Evolutionary conservation across 495 filamentous ascomycete species (phyloP).

Genomic region (Pyronema omphalodes): DNA sequence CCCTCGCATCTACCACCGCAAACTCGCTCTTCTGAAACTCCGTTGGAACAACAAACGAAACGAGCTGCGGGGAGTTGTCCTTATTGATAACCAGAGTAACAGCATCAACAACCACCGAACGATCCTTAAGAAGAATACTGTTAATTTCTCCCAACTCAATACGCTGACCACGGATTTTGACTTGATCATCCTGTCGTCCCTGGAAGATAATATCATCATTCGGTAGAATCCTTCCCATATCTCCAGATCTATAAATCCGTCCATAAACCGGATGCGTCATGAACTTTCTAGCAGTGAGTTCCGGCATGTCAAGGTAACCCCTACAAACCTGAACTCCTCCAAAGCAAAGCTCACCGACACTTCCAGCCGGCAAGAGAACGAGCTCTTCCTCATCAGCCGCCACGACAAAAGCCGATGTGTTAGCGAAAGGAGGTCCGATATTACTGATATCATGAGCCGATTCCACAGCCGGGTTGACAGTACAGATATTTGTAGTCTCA

Average conservation of each 20-base stretch:
- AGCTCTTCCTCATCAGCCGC: constrained; percentile 26
- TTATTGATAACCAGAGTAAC: constrained; percentile 33
- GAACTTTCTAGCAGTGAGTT: constrained; percentile 40
- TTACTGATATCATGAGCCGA: constrained; percentile 33
- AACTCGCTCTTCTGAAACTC: constrained; percentile 8
- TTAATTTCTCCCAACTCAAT: constrained; percentile 56
- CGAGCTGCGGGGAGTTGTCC: constrained; percentile 27
- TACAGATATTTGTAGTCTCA: constrained; percentile 61
- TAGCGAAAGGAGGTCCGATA: constrained; percentile 46
- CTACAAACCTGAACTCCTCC: constrained; percentile 58
- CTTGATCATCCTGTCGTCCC: constrained; percentile 30
- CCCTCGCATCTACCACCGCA: constrained; percentile 3
- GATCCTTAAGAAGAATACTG: constrained; percentile 30
- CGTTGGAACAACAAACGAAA: constrained; percentile 26
- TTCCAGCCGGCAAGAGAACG: constrained; percentile 41
- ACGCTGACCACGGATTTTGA: constrained; percentile 32
- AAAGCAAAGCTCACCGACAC: constrained; percentile 61
- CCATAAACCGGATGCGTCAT: constrained; percentile 47
- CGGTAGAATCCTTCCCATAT: constrained; percentile 49
- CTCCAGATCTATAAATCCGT: constrained; percentile 50
- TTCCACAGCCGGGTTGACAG: constrained; percentile 34
- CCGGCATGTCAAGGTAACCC: constrained; percentile 46
- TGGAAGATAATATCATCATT: constrained; percentile 35
- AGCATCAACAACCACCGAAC: constrained; percentile 31
- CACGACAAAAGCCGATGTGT: constrained; percentile 54